Evolutionary conservation across 1,139 yeast species (phyloP).

Genomic region (Geotrichum armillariae): DNA sequence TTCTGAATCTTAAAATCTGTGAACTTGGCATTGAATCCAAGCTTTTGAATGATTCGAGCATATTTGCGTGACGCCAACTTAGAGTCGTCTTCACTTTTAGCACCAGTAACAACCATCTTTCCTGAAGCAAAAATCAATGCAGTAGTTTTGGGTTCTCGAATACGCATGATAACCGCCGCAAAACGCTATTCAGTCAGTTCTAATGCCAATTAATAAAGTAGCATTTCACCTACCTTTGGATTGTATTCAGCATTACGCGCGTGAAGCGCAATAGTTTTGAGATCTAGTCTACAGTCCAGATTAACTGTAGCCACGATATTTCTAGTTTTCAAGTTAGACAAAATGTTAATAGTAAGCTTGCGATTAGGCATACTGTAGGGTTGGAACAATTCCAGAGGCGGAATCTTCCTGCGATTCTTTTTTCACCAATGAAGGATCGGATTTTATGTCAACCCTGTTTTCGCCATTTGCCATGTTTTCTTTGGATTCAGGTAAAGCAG

Average conservation of each 20-base stretch:
- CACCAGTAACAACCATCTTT: constrained; percentile 99
- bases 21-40: constrained; percentile 88
- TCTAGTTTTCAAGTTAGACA: constrained; percentile 28
- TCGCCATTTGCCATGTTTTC: constrained; percentile 18
- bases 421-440: constrained; percentile 41
- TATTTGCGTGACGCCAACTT: constrained; percentile 95
- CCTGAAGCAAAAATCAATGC: constrained; percentile 98
- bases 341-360: constrained; percentile 16
- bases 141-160: constrained; percentile 97
- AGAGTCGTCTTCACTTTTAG: constrained; percentile 96
- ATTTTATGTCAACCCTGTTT: constrained; percentile 26
- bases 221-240: constrained; percentile 50
- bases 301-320: constrained; percentile 98
- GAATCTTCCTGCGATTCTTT: constrained; percentile 48
- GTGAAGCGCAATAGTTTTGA: constrained; percentile 95
- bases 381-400: constrained; percentile 93
- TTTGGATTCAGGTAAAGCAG: constrained; percentile 46
- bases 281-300: constrained; percentile 90
- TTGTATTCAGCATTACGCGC: constrained; percentile 99
- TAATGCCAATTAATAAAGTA: constrained; percentile 8
- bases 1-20: constrained; percentile 97
- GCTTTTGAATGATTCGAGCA: constrained; percentile 96
- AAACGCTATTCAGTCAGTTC: constrained; percentile 56
- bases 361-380: constrained; percentile 56
- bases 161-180: constrained; percentile 99